phyloP scores from a whole-genome alignment of 192 early-diverging fungal genomes.

The Chytriomyces sp. region DNA sequence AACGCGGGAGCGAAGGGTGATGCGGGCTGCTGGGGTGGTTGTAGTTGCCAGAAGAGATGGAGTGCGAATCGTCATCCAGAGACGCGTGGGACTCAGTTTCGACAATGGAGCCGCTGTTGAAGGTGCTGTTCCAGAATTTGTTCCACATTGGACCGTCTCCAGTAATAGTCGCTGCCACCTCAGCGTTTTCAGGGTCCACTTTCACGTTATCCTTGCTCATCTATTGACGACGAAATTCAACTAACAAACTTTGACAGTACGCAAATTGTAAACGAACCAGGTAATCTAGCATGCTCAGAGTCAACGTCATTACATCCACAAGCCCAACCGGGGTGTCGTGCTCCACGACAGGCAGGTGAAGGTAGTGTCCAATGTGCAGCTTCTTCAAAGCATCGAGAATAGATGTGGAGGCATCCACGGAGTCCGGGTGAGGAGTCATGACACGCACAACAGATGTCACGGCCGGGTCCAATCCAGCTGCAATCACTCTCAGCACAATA shows the following conservation, averaged over 20 bases:
- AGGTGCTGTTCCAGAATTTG: slow-evolving; percentile 50
- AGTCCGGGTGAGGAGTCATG: slow-evolving; percentile 75
- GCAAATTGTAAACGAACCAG: slow-evolving; percentile 2
- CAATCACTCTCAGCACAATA: slow-evolving; percentile 53
- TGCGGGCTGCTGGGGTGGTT: neutral
- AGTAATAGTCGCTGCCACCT: neutral
- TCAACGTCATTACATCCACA: slow-evolving; percentile 56
- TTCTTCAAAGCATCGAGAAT: slow-evolving; percentile 57
- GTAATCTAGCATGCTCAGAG: slow-evolving; percentile 45
- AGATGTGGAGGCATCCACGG: slow-evolving; percentile 35
- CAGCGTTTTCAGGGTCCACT: neutral
- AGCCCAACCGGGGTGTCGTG: slow-evolving; percentile 39
- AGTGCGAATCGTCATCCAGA: neutral
- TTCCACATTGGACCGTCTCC: slow-evolving; percentile 48
- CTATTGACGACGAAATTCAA: neutral
- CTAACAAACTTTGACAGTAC: neutral
- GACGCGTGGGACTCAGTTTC: slow-evolving; percentile 23
- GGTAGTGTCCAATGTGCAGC: slow-evolving; percentile 50
- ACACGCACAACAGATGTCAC: slow-evolving; percentile 93
- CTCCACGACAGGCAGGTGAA: slow-evolving; percentile 56
- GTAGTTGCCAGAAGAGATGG: neutral
- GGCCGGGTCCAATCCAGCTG: slow-evolving; percentile 76
- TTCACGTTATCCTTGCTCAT: slow-evolving; percentile 26
- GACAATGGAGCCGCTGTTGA: slow-evolving; percentile 18
- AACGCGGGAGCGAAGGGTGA: neutral